Conservation (phyloP, 441 rosid genomes). For the Croton laevigatus region DNA sequence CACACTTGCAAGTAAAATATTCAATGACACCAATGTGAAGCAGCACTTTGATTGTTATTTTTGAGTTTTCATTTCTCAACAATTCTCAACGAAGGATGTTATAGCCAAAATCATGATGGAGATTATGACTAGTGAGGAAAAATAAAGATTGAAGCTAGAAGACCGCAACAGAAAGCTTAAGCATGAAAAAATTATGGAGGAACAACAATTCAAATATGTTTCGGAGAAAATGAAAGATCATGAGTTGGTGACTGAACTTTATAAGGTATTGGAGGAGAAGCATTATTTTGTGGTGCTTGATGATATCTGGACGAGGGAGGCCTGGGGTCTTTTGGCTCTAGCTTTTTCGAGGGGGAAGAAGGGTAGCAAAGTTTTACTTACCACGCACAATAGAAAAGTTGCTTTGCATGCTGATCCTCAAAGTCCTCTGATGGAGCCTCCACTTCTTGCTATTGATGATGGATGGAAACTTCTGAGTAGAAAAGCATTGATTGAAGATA, state of each 20-base stretch:
- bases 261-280: slow-evolving; percentile 22
- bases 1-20: slow-evolving; percentile 19
- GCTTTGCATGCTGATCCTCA: slow-evolving; percentile 28
- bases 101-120: neutral
- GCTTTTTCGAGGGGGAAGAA: slow-evolving; percentile 24
- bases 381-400: slow-evolving; percentile 27
- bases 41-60: slow-evolving; percentile 25
- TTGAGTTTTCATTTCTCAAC: slow-evolving; percentile 38
- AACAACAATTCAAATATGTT: no score
- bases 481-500: slow-evolving; percentile 31
- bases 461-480: slow-evolving; percentile 32
- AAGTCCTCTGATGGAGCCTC: slow-evolving; percentile 24
- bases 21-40: neutral
- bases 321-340: slow-evolving; percentile 25
- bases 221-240: slow-evolving; percentile 23
- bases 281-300: slow-evolving; percentile 38
- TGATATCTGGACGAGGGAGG: slow-evolving; percentile 30
- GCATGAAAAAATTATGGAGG: no score
- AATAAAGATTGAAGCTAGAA: no score
- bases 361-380: slow-evolving; percentile 33
- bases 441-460: slow-evolving; percentile 21
- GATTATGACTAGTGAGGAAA: neutral
- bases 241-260: slow-evolving; percentile 23
- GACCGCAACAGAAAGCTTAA: no score
- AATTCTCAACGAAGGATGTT: slow-evolving; percentile 22